Base-by-base conservation (phyloP, 2,329 filamentous ascomycete genomes). In the Botrytis porri region DNA sequence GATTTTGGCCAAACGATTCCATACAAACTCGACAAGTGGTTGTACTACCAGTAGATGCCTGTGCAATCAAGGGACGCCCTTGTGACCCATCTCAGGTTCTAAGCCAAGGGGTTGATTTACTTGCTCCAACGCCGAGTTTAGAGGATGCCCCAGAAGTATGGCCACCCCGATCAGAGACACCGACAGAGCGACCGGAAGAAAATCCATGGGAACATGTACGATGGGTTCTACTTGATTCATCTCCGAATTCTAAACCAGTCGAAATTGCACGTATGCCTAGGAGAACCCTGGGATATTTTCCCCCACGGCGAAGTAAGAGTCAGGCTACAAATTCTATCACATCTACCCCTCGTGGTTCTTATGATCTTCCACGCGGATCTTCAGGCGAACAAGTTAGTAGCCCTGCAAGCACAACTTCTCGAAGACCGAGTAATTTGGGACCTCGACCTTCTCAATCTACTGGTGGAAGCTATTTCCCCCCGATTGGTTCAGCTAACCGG, bases 1-100 rank as follows among this genome's bases (percentile, higher is more conserved):
- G 96, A 18, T 90, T 99, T 79, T 99, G 96, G 96, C 93, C 94
- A 10, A 93, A 94, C 76, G 96, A 98, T 80, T 94, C 90, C 75
- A 92, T 98, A 51, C 95, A 98, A 81, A 89, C 90, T 65, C 90
- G 95, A 74, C 93, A 93, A 79, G 91, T 89, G 76, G 87, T 99
- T 25, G 87, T 95, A 14, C 84, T 99, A 70, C 96, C 96, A 0
- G 93, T 98, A 7, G 95, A 97, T 81, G 92, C 93, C 59, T 98
- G 95, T 81, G 90, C 92, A 60, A 86, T 95, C 60, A 96, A 94
- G 80, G 94, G 95, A 43, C 88, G 90, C 69, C 87, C 88, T 25
- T 90, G 88, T 78, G 86, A 88, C n/a, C 88, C 83, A 1, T 79
- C 81, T 29, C 51, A 80, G 83, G 59, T 80, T 72, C 66, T 72